Base-by-base conservation (phyloP, 169 alveolate species). In the Eimeria zaria region DNA sequence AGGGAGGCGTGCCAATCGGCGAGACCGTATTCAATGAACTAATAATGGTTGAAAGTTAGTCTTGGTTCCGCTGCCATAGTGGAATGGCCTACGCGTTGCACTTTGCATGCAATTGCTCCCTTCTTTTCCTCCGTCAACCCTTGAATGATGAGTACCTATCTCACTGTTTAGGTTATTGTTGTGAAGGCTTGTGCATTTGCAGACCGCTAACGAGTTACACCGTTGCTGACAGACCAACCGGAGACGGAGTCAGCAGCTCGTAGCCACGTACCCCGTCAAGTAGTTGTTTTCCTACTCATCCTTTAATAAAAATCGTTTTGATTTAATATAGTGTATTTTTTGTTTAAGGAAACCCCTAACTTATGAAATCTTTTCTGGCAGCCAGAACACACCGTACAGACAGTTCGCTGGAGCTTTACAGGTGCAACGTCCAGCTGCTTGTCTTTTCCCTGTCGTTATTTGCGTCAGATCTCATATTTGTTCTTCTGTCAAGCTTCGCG, bases 61-160 rank as follows among this genome's bases (percentile, higher is more conserved):
- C 55, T 2, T 39, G 30, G 83, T 73, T 39, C n/a, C 53, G 83
- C 83, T 53, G 53, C 55, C 39, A 16, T 53, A 18, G 83, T 73
- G 83, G 33, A 73, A 24, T 73, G 55, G 83, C 53, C 83, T 73
- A 73, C 20, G 83, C 83, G 55, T 53, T 39, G 83, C 83, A 73
- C 78, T 33, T 67, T 30, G 78, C 41, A 39, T 14, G 53, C 83
- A 73, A 22, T 5, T 12, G 55, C 55, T 18, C 36, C 16, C 11
- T 39, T 73, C 53, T 39, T 39, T 73, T 39, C 51, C 51, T 36
- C 83, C n/a, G 1, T 18, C 53, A 73, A 41, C 36, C 83, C 18
- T 18, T 73, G 0, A 73, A 73, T 39, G 53, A 73, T 39, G 53
- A 73, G 36, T 36, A 18, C 0, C 53, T 0, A 39, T 73, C 30